Percentiles rank a stretch among this genome's conserved stretches.
Conservation (phyloP, 441 rosid genomes). For the Corymbia calophylla region DNA sequence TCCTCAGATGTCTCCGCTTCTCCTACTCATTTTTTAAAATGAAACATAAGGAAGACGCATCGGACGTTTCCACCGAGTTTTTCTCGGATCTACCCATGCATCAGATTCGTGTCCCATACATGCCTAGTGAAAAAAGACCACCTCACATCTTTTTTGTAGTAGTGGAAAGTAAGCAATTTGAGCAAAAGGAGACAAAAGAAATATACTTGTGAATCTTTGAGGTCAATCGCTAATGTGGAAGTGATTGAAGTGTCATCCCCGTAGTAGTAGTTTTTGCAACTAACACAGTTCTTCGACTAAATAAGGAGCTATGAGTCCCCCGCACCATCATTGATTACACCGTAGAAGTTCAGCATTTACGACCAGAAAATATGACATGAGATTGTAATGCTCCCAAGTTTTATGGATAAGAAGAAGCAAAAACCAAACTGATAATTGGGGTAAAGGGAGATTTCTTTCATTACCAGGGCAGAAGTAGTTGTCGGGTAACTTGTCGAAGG, state of each 20-base stretch:
- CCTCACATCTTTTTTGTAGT: not conserved
- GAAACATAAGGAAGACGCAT: not conserved
- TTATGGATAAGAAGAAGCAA: not conserved
- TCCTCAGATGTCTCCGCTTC: not conserved
- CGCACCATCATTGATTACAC: not conserved
- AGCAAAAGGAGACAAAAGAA: not conserved
- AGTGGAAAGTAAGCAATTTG: not conserved
- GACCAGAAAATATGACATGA: not conserved
- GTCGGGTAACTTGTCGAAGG: conserved; percentile 74
- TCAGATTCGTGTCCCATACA: not conserved
- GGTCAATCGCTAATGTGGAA: not conserved
- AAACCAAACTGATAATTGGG: not conserved
- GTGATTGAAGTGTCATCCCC: not conserved
- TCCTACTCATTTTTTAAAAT: not conserved
- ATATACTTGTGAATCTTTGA: not conserved
- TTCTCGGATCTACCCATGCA: not conserved
- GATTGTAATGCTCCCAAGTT: not conserved
- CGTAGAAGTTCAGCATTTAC: not conserved
- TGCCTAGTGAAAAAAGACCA: not conserved
- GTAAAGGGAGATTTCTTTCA: not conserved
- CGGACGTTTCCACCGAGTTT: not conserved
- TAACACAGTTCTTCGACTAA: not conserved
- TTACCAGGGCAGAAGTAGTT: conserved; percentile 81
- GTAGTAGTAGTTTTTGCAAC: not conserved
- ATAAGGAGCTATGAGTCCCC: not conserved